A percentile compares a stretch with the other conserved stretches of the same genome.
Evolutionary conservation across 148 eudicot species (phyloP).

Genomic region (Rhododendron vialii): DNA sequence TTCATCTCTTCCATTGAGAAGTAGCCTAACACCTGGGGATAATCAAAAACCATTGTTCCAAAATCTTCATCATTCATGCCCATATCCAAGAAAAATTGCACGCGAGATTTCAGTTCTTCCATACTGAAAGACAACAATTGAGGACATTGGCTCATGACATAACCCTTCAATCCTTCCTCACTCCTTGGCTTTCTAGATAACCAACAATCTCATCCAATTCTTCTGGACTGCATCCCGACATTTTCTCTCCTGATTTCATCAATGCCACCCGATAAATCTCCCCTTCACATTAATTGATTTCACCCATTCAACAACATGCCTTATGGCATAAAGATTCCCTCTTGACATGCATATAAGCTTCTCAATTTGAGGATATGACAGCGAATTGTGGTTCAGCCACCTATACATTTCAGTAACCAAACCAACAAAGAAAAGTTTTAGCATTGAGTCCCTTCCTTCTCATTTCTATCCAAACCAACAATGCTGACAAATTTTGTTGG

Average conservation of each 20-base stretch:
- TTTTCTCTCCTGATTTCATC: constrained; percentile 52
- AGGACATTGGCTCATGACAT: constrained; percentile 69
- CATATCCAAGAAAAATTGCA: constrained; percentile 70
- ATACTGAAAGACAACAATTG: constrained; percentile 69
- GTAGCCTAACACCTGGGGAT: constrained; percentile 79
- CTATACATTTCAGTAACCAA: constrained; percentile 32
- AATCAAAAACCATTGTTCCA: constrained; percentile 96
- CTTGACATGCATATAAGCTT: constrained; percentile 69
- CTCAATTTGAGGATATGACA: constrained; percentile 87
- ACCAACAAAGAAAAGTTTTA: neutral
- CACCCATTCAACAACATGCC: constrained; percentile 58
- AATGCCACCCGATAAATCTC: constrained; percentile 64
- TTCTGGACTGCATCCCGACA: constrained; percentile 44
- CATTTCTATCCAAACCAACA: neutral
- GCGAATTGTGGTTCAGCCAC: constrained; percentile 87
- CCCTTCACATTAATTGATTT: constrained; percentile 68
- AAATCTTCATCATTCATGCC: constrained; percentile 86
- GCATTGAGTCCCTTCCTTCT: no score
- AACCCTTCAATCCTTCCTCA: constrained; percentile 88
- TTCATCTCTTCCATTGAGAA: constrained; percentile 80
- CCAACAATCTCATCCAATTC: constrained; percentile 68
- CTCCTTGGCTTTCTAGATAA: constrained; percentile 72
- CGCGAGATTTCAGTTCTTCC: constrained; percentile 66
- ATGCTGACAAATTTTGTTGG: neutral
- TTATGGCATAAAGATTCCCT: constrained; percentile 55